These are phyloP conservation scores for Grosmannia huntii DNA, from an alignment of 2,329 filamentous ascomycete genomes.

Conservation along the genomic window DNA sequence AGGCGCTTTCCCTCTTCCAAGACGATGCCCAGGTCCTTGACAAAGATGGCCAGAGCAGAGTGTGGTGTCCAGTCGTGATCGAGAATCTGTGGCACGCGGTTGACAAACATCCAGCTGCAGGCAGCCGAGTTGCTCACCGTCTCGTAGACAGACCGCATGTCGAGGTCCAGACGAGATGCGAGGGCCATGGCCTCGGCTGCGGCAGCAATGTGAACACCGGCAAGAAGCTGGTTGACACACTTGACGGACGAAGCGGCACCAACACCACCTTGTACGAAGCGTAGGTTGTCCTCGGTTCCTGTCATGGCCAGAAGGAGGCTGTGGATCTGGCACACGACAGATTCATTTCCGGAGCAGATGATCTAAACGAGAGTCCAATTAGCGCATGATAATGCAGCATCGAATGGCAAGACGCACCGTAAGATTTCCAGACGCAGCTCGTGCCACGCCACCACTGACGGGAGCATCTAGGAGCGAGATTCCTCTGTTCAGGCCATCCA, in stretches of 20 bases:
- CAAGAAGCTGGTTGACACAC: constrained; percentile 44
- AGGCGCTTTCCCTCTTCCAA: constrained; percentile 20
- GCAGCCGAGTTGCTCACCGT: constrained; percentile 26
- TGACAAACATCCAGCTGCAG: constrained; percentile 25
- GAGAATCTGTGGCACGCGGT: constrained; percentile 22
- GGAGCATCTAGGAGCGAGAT: constrained; percentile 22
- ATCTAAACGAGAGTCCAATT: constrained; percentile 8
- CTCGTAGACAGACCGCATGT: constrained; percentile 34
- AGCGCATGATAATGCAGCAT: too few relatives aligned
- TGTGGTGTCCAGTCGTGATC: constrained; percentile 18
- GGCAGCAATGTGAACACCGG: constrained; percentile 43
- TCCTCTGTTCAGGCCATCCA: constrained; percentile 15
- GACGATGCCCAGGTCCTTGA: constrained; percentile 22
- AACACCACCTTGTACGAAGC: constrained; percentile 36
- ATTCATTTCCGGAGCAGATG: constrained; percentile 29
- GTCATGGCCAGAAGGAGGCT: constrained; percentile 15
- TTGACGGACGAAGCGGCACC: constrained; percentile 43
- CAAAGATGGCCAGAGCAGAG: constrained; percentile 22
- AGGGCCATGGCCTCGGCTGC: constrained; percentile 44
- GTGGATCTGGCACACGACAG: constrained; percentile 8
- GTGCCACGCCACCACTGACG: constrained; percentile 24
- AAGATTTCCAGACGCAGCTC: constrained; percentile 23
- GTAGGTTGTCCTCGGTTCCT: constrained; percentile 21
- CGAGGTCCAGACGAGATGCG: constrained; percentile 37
- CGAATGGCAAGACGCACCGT: constrained; percentile 12